phyloP scores from a whole-genome alignment of 2,329 filamentous ascomycete genomes.

The Pyricularia sp. region DNA sequence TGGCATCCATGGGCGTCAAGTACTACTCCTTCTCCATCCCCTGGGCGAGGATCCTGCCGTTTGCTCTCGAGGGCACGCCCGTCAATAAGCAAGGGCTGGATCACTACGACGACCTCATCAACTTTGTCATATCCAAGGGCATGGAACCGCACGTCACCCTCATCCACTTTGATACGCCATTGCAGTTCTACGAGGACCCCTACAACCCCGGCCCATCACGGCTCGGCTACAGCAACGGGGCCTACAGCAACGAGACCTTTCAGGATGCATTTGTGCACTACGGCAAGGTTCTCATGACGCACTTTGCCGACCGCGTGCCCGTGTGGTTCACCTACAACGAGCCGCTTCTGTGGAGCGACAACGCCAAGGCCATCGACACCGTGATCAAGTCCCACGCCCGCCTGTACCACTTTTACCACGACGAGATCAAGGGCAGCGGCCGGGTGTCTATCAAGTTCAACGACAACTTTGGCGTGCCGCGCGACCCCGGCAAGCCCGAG shows the following conservation, averaged over 20 bases:
- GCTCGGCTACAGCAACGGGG: constrained; percentile 31
- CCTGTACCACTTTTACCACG: constrained; percentile 43
- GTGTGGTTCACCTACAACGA: constrained; percentile 47
- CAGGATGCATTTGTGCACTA: constrained; percentile 43
- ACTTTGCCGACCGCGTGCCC: constrained; percentile 40
- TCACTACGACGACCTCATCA: constrained; percentile 45
- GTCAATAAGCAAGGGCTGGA: constrained; percentile 40
- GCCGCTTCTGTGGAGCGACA: constrained; percentile 17
- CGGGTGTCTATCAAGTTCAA: constrained; percentile 40
- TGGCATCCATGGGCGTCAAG: constrained; percentile 39
- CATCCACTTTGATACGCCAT: constrained; percentile 39
- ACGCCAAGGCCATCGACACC: constrained; percentile 19
- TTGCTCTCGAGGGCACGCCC: constrained; percentile 36
- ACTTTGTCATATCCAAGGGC: constrained; percentile 36
- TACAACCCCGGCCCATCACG: constrained; percentile 16
- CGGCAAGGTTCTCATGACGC: constrained; percentile 39
- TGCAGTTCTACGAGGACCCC: constrained; percentile 22
- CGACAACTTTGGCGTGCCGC: constrained; percentile 40
- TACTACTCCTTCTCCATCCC: constrained; percentile 43
- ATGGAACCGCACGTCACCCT: constrained; percentile 39
- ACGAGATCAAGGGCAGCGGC: constrained; percentile 39
- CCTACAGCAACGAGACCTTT: constrained; percentile 35
- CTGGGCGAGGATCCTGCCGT: constrained; percentile 43
- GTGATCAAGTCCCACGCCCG: constrained; percentile 38
- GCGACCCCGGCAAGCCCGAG: constrained; percentile 24